Base-by-base conservation (phyloP, 331 rosid genomes). In the Stylosanthes scabra region DNA sequence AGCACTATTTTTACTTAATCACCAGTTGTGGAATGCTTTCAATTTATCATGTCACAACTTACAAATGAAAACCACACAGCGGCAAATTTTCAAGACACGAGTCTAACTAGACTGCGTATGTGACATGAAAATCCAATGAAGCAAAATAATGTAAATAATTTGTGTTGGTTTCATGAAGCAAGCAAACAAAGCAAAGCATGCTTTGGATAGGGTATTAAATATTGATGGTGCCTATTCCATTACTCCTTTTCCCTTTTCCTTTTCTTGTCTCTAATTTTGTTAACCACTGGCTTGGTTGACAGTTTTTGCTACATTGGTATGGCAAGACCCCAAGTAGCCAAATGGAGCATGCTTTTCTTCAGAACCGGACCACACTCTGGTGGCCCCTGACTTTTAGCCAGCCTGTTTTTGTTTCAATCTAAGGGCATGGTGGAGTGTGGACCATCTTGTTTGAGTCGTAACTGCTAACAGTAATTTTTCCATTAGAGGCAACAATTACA, bases 401-500 rank as follows among this genome's bases (percentile, higher is more conserved):
- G 15, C 76, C 70, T 77, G 79, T 77, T 66, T 63, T 68, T 51
- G 57, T 80, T 58, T 60, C 78, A 63, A 80, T 80, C 75, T 56
- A 79, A 66, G 52, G 79, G 50, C 72, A 52, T 70, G 59, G 85
- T 59, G 85, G 84, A 58, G 78, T 80, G 85, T 59, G 85, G 84
- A 58, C 80, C 83, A 46, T 76, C 16, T 9, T 64, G 66, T 51
- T 69, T 69, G 39, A 37, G 70, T 27, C 45, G 61, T 59, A 69
- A 59, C 67, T 27, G 52, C 57, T 59, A 69, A 59, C 71, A 68
- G 76, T 31, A 59, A 71, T 54, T 58, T 84, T 77, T 68, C 87
- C 67, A 82, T 80, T 70, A 77, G 51, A 52, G 79, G 89, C 69
- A 80, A 74, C 74, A 77, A 73, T 78, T 58, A 82, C 71, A 85